Evolutionary conservation across 768 basidiomycete species (phyloP).

Genomic region (Amanita jacksonii): DNA sequence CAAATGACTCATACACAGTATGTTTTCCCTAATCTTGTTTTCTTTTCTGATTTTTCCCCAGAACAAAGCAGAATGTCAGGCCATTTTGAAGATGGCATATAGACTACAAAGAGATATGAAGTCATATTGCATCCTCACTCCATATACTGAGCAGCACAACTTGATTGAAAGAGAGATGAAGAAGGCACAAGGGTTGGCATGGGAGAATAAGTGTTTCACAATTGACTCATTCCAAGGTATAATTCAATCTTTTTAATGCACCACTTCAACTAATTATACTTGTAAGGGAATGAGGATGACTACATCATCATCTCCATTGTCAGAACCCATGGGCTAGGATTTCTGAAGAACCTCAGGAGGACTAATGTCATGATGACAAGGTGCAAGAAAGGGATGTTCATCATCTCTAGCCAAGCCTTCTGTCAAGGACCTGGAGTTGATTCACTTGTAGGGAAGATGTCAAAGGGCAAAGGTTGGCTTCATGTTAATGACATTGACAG

Average conservation of each 20-base stretch:
- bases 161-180: conserved; percentile 52
- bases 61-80: conserved; percentile 52
- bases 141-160: conserved; percentile 68
- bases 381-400: conserved; percentile 71
- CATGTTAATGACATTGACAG: conserved; percentile 28
- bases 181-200: conserved; percentile 33
- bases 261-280: neutral
- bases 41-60: conserved; percentile 17
- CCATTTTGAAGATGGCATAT: conserved; percentile 46
- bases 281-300: conserved; percentile 73
- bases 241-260: no score
- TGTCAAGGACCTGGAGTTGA: conserved; percentile 39
- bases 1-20: conserved; percentile 27
- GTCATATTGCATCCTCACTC: conserved; percentile 63
- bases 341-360: conserved; percentile 52
- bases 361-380: conserved; percentile 87
- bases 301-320: conserved; percentile 68
- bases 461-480: conserved; percentile 30
- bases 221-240: conserved; percentile 81
- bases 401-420: conserved; percentile 55
- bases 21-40: conserved; percentile 9
- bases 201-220: conserved; percentile 72
- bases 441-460: conserved; percentile 35
- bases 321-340: conserved; percentile 50
- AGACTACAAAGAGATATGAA: conserved; percentile 41